These are phyloP conservation scores for Cyamopsis tetragonoloba DNA, from an alignment of 306 rosid species.

Conservation along the genomic window DNA sequence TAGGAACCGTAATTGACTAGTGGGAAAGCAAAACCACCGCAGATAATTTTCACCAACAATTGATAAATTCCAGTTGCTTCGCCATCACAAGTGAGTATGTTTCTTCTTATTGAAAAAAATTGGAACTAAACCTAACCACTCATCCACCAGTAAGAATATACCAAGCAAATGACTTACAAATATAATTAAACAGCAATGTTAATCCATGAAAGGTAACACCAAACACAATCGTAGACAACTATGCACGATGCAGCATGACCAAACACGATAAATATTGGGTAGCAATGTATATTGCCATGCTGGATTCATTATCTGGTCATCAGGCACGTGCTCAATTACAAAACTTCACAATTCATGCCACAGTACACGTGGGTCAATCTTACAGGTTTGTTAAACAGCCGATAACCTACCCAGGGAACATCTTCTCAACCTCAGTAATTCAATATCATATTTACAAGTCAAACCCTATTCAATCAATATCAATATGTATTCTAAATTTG, in stretches of 20 bases:
- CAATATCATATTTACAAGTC: neutral
- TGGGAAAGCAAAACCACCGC: neutral
- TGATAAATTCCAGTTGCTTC: neutral
- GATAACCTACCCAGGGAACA: neutral
- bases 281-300: neutral
- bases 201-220: neutral
- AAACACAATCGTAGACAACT: neutral
- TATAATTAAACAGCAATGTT: neutral
- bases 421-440: neutral
- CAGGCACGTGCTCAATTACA: neutral
- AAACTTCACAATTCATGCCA: neutral
- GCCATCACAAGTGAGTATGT: no score
- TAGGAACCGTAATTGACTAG: neutral
- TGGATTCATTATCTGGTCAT: neutral
- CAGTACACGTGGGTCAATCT: neutral
- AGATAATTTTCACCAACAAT: neutral
- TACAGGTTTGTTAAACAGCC: neutral
- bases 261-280: no score
- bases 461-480: neutral
- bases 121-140: neutral
- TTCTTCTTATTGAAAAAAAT: neutral
- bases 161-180: neutral
- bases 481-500: neutral
- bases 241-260: neutral
- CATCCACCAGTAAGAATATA: neutral